Evolutionary conservation across 2,329 filamentous ascomycete species (phyloP).

Genomic region (Exophiala spinifera): DNA sequence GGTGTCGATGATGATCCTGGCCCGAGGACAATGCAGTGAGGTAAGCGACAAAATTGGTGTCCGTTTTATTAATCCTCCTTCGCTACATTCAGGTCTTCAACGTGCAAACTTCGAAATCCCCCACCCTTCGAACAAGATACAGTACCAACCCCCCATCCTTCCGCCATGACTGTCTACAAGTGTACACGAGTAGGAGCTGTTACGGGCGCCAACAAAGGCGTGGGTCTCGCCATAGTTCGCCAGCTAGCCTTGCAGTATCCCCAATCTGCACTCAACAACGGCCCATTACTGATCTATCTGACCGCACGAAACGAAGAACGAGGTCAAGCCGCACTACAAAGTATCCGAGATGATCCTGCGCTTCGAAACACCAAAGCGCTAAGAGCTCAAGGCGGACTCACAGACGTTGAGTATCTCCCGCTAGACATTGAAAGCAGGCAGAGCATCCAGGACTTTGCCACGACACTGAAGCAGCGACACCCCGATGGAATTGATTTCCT

Average conservation of each 20-base stretch:
- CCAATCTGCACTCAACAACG: slow-evolving; percentile 46
- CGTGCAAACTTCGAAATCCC: not conserved
- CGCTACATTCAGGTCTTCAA: not conserved
- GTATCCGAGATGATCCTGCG: slow-evolving; percentile 44
- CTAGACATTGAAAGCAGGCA: slow-evolving; percentile 49
- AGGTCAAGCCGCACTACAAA: slow-evolving; percentile 47
- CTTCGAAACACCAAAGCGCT: slow-evolving; percentile 49
- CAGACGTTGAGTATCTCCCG: slow-evolving; percentile 47
- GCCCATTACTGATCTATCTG: slow-evolving; percentile 52
- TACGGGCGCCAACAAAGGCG: slow-evolving; percentile 52
- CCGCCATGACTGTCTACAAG: slow-evolving; percentile 32
- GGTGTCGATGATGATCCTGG: not conserved
- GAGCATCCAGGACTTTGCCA: slow-evolving; percentile 45
- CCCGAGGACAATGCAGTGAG: not conserved
- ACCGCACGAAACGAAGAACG: slow-evolving; percentile 49
- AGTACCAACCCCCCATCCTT: not conserved
- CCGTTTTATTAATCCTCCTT: not conserved
- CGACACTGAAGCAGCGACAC: slow-evolving; percentile 44
- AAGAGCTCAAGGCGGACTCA: slow-evolving; percentile 40
- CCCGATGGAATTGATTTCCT: slow-evolving; percentile 51
- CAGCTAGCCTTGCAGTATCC: slow-evolving; percentile 55
- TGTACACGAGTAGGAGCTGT: slow-evolving; percentile 48
- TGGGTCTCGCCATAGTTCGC: slow-evolving; percentile 51
- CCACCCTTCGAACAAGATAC: not conserved
- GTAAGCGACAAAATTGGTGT: not conserved